phyloP scores from a whole-genome alignment of 768 basidiomycete species.

The Tylopilus rubrobrunneus region DNA sequence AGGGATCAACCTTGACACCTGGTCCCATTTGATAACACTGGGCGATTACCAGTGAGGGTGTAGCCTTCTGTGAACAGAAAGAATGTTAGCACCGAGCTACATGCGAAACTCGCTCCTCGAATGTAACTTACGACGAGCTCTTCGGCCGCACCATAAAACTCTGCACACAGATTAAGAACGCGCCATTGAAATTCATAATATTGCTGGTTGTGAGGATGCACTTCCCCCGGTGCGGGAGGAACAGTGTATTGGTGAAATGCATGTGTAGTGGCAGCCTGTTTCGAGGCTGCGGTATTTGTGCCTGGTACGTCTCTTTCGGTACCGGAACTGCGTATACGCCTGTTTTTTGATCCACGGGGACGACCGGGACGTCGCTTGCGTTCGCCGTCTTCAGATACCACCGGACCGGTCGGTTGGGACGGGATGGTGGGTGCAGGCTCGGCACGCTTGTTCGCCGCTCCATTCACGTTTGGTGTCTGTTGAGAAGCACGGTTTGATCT shows the following conservation, averaged over 20 bases:
- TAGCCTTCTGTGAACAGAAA: constrained; percentile 38
- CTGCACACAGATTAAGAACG: constrained; percentile 74
- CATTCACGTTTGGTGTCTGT: constrained; percentile 12
- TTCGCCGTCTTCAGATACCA: constrained; percentile 33
- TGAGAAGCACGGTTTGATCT: constrained; percentile 23
- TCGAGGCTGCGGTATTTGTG: constrained; percentile 19
- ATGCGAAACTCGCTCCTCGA: constrained; percentile 5
- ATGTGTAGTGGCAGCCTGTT: constrained; percentile 32
- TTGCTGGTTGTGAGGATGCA: constrained; percentile 65
- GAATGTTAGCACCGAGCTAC: constrained; percentile 6
- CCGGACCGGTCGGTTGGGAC: constrained; percentile 17
- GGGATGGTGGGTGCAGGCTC: constrained; percentile 28
- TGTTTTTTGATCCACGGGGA: constrained; percentile 76
- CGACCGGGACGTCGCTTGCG: constrained; percentile 74
- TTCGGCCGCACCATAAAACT: constrained; percentile 83
- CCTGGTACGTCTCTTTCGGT: constrained; percentile 22
- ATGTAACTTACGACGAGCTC: constrained; percentile 66
- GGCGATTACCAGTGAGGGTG: constrained; percentile 69
- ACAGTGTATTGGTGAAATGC: constrained; percentile 44
- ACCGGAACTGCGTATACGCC: constrained; percentile 41
- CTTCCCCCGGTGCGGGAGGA: constrained; percentile 41
- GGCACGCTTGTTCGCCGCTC: constrained; percentile 18
- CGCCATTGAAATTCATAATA: constrained; percentile 89
- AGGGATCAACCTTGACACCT: constrained; percentile 64
- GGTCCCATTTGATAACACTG: constrained; percentile 79